phyloP scores from a whole-genome alignment of 768 basidiomycete species.

The Melanogaster broomeanus region DNA sequence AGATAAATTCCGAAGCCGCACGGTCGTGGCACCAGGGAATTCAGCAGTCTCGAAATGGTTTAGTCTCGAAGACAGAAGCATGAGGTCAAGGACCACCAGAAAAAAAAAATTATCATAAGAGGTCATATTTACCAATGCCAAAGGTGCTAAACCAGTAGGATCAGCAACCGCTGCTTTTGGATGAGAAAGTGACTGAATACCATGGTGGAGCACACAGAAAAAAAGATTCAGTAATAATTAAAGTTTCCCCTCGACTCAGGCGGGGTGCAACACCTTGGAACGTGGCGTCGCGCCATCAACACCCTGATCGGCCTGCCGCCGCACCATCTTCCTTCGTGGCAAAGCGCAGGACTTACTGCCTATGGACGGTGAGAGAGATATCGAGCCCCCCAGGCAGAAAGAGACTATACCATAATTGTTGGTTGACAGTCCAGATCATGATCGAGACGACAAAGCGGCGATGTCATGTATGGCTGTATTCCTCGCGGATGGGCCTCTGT shows the following conservation, averaged over 20 bases:
- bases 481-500: conserved; percentile 3
- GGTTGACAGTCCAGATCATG: too few species aligned
- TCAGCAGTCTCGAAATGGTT: conserved; percentile 13
- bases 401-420: background rate
- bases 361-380: too few species aligned
- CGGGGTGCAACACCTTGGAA: too few species aligned
- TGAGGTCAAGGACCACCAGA: background rate
- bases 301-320: too few species aligned
- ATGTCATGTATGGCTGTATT: too few species aligned
- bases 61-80: conserved; percentile 16
- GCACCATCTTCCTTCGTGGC: background rate
- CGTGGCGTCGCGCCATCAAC: too few species aligned
- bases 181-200: background rate
- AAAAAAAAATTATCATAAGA: background rate
- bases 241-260: too few species aligned
- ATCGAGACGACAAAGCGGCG: background rate
- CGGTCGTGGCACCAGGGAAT: conserved; percentile 5
- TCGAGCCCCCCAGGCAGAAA: too few species aligned
- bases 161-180: background rate
- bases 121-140: conserved; percentile 1
- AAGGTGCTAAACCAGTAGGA: background rate
- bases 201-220: background rate
- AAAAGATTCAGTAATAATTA: background rate
- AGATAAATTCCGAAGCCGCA: background rate
- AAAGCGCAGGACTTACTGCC: background rate